phyloP scores from a whole-genome alignment of 371 early-diverging fungal species.

The Actinomortierella wolfii region DNA sequence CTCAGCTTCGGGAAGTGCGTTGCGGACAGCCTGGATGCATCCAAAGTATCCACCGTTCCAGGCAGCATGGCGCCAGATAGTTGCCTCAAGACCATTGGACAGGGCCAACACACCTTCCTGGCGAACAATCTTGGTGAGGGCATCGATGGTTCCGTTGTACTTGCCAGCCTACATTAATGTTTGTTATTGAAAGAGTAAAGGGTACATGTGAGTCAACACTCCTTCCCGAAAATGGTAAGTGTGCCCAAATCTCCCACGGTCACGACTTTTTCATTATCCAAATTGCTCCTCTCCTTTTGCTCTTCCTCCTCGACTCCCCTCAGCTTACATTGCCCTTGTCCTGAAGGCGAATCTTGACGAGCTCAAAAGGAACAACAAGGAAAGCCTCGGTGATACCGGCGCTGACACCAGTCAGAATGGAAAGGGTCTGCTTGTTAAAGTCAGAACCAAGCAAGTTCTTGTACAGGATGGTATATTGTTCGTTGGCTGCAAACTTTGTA shows the following conservation, averaged over 20 bases:
- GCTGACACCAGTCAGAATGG: slow-evolving; percentile 89
- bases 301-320: slow-evolving; percentile 1
- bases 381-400: slow-evolving; percentile 95
- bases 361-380: slow-evolving; percentile 90
- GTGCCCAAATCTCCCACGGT: not conserved
- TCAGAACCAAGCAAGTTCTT: slow-evolving; percentile 71
- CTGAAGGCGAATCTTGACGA: slow-evolving; percentile 95
- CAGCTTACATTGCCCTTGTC: slow-evolving; percentile 73
- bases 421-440: slow-evolving; percentile 74
- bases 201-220: slow-evolving; percentile 39
- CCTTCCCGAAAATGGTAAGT: slow-evolving; percentile 33
- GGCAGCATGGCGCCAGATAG: slow-evolving; percentile 92
- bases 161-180: slow-evolving; percentile 40
- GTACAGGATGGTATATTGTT: slow-evolving; percentile 79
- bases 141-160: slow-evolving; percentile 41
- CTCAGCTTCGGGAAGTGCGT: slow-evolving; percentile 81
- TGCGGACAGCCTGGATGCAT: slow-evolving; percentile 79
- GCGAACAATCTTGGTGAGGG: slow-evolving; percentile 26
- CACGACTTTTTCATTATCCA: too few species aligned
- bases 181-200: not conserved
- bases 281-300: too few species aligned
- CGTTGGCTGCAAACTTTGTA: slow-evolving; percentile 96
- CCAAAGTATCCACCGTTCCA: slow-evolving; percentile 97
- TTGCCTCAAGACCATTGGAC: slow-evolving; percentile 93
- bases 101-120: slow-evolving; percentile 72